Evolutionary conservation across 108 stramenopile genomes (phyloP), one percentile per base, ranked within the genome.

Genomic region (Cyclostephanos tholiformis): DNA sequence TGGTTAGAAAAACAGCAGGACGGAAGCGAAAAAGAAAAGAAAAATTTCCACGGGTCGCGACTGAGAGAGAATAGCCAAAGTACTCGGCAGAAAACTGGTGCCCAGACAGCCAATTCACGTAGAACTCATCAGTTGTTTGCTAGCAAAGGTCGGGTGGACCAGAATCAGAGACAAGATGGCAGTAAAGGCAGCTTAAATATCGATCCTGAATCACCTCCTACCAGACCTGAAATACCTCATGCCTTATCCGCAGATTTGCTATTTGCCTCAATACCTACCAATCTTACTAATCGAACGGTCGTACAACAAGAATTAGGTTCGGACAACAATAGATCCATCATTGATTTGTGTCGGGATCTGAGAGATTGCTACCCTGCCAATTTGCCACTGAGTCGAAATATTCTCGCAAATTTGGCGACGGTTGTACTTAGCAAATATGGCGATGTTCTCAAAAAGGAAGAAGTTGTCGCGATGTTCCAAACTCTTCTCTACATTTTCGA

Each of bases 401-500:
- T 4, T 27, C 43, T 80, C 23, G 61, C 62, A 8, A 65, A 51
- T 27, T 55, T 74, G 29, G 30, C 51, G 22, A 26, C 20, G 20
- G 23, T 30, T 26, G 52, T 62, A 36, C 65, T 16, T 22, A 50
- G 9, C 25, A 48, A 43, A 60, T 43, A 12, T 38, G 35, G 23
- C 13, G 44, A 27, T 44, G 44, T 39, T 6, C 22, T 62, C 14
- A 20, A 23, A 48, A 56, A 67, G 36, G 43, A 72, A 38, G 71
- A 79, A 52, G 67, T 64, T 16, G 11, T 55, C 27, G 27, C 46
- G 13, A 61, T 79, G 8, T 68, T 80, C 51, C 72, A 69, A 27
- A 41, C 62, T 29, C n/a, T 80, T 20, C 63, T 74, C 14, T 19
- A 13, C 2, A 49, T 74, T 27, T 80, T 80, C 49, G 41, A 64